Base-by-base conservation (phyloP, 768 basidiomycete species). In the Naganishia friedmannii region DNA sequence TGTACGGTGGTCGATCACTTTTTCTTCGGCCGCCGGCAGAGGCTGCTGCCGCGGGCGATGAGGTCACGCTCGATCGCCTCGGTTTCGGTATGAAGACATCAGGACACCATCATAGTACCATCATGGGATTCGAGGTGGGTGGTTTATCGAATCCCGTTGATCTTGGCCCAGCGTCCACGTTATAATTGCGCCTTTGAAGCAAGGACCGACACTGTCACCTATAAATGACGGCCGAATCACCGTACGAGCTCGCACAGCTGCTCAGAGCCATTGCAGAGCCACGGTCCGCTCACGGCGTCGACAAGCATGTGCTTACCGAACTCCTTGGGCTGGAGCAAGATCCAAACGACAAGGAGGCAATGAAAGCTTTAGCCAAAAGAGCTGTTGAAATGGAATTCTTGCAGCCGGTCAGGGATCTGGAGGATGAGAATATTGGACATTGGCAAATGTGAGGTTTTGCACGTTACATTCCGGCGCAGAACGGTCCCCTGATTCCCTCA, bases 301-400 rank as follows among this genome's bases (percentile, higher is more conserved):
- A 63, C 21, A 63, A 63, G 26, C 37, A 63, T 63, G 60, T 63
- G n/a, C 32, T 63, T 8, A 63, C 60, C 8, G 60, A 63, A 3
- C 26, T 63, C 5, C 60, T 63, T 12, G 60, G 42, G 7, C 42
- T 63, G 23, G 60, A 45, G 39, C 60, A 63, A 42, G 60, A 63
- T 29, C 60, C 60, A 21, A 42, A 31, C 23, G 60, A 63, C 42
- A 31, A 34, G 39, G 23, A 21, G 1, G 23, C 17, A 6, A 73
- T 66, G 34, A 70, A 70, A 31, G 68, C 73, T 37, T 48, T 67
- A 42, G 76, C 76, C 0, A 45, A 76, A 10, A 57, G 70, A 65
- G 86, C 89, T 70, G 87, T 97, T 67, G 92, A 95, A 77, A 83
- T 87, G 71, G 86, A 86, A 70, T 82, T 95, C 28, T 83, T 95